These are phyloP conservation scores for Alternaria rosae DNA, from an alignment of 2,329 filamentous ascomycete genomes.

Conservation along the genomic window DNA sequence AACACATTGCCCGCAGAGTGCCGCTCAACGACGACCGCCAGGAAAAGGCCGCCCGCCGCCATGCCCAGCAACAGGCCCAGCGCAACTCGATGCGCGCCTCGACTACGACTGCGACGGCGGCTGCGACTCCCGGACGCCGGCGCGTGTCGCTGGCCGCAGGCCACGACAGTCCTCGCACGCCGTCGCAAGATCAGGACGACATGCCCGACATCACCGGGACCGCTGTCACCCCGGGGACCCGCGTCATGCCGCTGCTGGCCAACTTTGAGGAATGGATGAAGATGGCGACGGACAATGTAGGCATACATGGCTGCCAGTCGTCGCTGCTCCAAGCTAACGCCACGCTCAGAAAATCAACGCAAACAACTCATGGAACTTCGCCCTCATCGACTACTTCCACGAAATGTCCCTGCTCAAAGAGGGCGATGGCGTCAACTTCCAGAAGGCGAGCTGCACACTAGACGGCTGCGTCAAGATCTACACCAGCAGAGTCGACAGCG, in stretches of 20 bases:
- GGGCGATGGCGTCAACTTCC: slow-evolving; percentile 96
- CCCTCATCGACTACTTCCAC: slow-evolving; percentile 99
- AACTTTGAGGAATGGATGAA: slow-evolving; percentile 99
- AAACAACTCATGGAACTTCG: slow-evolving; percentile 98
- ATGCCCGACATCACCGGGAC: slow-evolving; percentile 69
- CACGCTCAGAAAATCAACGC: slow-evolving; percentile 77
- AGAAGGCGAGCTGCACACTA: slow-evolving; percentile 95
- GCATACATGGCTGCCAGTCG: neutral
- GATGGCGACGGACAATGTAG: slow-evolving; percentile 93
- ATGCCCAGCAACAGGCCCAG: slow-evolving; percentile 87
- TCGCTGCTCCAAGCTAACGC: slow-evolving; percentile 17
- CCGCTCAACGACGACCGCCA: slow-evolving; percentile 94
- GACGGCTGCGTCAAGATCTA: slow-evolving; percentile 99
- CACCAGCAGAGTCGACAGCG: slow-evolving; percentile 96
- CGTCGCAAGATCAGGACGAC: slow-evolving; percentile 58
- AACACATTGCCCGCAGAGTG: slow-evolving; percentile 66
- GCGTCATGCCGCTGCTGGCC: slow-evolving; percentile 84
- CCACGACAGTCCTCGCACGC: slow-evolving; percentile 59
- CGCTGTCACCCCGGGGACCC: slow-evolving; percentile 93
- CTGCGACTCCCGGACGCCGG: slow-evolving; percentile 73
- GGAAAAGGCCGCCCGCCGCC: slow-evolving; percentile 89
- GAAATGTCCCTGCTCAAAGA: slow-evolving; percentile 98
- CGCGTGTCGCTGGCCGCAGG: slow-evolving; percentile 62
- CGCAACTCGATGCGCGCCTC: slow-evolving; percentile 90
- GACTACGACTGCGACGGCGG: slow-evolving; percentile 65